Conservation (phyloP, 257 asterid species). For the Plantago major region DNA sequence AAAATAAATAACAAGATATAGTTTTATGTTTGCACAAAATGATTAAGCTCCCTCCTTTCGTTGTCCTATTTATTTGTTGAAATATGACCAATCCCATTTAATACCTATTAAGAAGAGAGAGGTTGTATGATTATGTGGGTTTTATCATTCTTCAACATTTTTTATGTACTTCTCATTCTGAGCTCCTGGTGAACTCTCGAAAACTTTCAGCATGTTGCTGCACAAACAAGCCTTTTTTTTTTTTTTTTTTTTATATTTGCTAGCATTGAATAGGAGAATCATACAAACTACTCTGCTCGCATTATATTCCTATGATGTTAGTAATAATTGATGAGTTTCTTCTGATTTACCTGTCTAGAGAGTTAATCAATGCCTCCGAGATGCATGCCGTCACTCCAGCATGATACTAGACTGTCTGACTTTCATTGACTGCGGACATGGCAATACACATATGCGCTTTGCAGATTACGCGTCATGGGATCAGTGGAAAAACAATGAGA, state of each 20-base stretch:
- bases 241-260: too few relatives aligned
- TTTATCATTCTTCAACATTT: too few relatives aligned
- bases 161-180: too few relatives aligned
- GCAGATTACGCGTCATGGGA: conserved; percentile 31
- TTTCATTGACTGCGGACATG: conserved; percentile 73
- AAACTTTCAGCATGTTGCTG: background rate
- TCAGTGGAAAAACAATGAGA: conserved; percentile 44
- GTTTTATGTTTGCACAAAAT: background rate
- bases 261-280: too few relatives aligned
- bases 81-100: too few relatives aligned
- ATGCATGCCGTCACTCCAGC: conserved; percentile 49
- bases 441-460: conserved; percentile 20
- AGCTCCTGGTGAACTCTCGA: background rate
- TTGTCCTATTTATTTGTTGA: background rate
- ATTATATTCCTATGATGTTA: background rate
- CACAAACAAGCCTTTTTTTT: too few relatives aligned
- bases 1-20: too few relatives aligned
- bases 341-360: conserved; percentile 39
- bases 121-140: too few relatives aligned
- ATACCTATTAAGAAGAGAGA: too few relatives aligned
- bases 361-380: conserved; percentile 78
- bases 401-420: conserved; percentile 29
- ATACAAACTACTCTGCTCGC: too few relatives aligned
- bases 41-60: background rate
- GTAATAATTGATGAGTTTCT: conserved; percentile 3